phyloP scores from a whole-genome alignment of 192 early-diverging fungal species.

The Linnemannia zychae region DNA sequence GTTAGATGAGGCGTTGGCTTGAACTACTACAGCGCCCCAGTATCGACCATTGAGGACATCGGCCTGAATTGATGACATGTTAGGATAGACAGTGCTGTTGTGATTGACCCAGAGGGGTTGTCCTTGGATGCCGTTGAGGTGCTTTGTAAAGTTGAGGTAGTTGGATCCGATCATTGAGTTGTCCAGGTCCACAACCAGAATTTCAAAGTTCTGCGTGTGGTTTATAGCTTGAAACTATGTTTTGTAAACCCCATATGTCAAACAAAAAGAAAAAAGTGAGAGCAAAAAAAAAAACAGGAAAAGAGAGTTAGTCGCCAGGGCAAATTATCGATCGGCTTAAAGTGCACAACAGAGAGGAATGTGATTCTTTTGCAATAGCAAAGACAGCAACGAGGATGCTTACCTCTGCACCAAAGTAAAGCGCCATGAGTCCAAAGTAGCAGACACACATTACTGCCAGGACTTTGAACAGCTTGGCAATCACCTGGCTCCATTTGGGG shows the following conservation, averaged over 20 bases:
- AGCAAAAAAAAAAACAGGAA: background rate
- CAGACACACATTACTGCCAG: conserved; percentile 39
- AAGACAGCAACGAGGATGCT: background rate
- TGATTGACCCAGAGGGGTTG: conserved; percentile 33
- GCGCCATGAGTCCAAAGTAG: conserved; percentile 42
- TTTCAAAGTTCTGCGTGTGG: conserved; percentile 27
- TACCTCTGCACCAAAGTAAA: conserved; percentile 53
- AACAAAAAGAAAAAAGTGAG: background rate
- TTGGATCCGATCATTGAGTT: conserved; percentile 34
- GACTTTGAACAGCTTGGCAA: conserved; percentile 39
- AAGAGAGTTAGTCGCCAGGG: background rate
- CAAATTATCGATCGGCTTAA: background rate
- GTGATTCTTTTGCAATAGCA: background rate
- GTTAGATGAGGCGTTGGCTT: conserved; percentile 32
- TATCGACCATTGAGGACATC: conserved; percentile 24
- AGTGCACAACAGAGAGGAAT: background rate
- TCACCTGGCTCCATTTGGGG: conserved; percentile 27
- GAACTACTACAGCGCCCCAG: conserved; percentile 48
- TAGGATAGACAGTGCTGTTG: conserved; percentile 4
- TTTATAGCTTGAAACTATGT: conserved; percentile 28
- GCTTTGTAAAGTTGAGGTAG: conserved; percentile 25
- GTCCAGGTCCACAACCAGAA: conserved; percentile 48
- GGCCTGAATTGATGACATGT: conserved; percentile 3
- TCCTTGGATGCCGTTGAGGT: conserved; percentile 18
- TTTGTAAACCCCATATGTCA: background rate